A percentile compares a stretch with the other conserved stretches of the same genome.
Conservation (phyloP, 805 yeast species). For the Pichia scutulata region DNA sequence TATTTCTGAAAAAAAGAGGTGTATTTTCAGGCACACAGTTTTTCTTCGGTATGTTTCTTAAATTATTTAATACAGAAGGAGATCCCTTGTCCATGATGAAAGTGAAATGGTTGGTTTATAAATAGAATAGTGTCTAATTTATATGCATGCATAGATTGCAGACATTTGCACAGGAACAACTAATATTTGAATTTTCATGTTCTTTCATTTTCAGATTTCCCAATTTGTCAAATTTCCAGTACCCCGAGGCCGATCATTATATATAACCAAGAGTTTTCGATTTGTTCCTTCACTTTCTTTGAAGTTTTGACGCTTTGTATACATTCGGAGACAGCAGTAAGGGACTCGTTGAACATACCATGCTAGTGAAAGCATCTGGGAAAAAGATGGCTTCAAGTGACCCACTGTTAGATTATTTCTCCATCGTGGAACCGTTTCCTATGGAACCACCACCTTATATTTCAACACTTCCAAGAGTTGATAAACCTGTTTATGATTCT, state of each 20-base stretch:
- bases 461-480: conserved; percentile 29
- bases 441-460: conserved; percentile 32
- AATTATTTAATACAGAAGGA: background rate
- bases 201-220: background rate
- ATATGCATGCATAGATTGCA: no score
- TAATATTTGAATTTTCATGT: no score
- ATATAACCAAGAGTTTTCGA: no score
- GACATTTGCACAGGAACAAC: no score
- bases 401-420: conserved; percentile 17
- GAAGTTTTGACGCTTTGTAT: no score
- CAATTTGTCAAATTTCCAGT: background rate
- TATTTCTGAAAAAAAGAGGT: background rate
- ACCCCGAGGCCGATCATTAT: background rate
- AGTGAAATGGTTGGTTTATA: background rate
- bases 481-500: conserved; percentile 29
- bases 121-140: no score
- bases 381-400: background rate
- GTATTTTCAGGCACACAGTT: background rate
- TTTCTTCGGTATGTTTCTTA: background rate
- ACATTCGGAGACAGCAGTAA: background rate
- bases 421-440: conserved; percentile 31
- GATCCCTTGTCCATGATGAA: background rate
- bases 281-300: no score
- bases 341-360: background rate
- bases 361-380: background rate